Conservation (phyloP, 2,329 filamentous ascomycete species). For the Penicillium hordei region DNA sequence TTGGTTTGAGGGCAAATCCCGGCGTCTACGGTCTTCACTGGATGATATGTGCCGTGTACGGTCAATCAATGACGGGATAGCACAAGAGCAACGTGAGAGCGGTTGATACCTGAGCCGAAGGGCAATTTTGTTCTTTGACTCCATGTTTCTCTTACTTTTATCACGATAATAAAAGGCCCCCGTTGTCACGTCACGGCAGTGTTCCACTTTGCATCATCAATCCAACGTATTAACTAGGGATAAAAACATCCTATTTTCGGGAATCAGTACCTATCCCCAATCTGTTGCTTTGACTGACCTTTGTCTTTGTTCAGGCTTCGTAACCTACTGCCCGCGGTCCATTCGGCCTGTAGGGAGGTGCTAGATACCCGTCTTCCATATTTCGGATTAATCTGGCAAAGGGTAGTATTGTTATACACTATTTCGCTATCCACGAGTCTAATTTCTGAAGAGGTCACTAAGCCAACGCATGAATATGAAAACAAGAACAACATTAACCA, state of each 20-base stretch:
- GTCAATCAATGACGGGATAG: conserved; percentile 19
- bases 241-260: not conserved
- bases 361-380: no score
- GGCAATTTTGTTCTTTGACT: conserved; percentile 14
- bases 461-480: not conserved
- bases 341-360: no score
- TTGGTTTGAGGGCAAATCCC: conserved; percentile 26
- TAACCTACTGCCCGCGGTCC: no score
- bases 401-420: no score
- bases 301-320: no score
- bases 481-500: not conserved
- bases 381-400: no score
- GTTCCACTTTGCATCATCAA: not conserved
- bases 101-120: conserved; percentile 14
- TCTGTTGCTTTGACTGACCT: no score
- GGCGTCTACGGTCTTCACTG: conserved; percentile 31
- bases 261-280: not conserved
- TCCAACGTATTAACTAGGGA: not conserved
- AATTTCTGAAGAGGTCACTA: not conserved
- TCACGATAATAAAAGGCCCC: conserved; percentile 29
- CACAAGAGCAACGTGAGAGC: conserved; percentile 17
- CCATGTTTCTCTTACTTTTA: conserved; percentile 24
- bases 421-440: not conserved
- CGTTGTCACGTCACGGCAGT: conserved; percentile 23
- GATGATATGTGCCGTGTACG: conserved; percentile 23